Conservation (phyloP, 495 filamentous ascomycete genomes). For the Diplogelasinospora grovesii region DNA sequence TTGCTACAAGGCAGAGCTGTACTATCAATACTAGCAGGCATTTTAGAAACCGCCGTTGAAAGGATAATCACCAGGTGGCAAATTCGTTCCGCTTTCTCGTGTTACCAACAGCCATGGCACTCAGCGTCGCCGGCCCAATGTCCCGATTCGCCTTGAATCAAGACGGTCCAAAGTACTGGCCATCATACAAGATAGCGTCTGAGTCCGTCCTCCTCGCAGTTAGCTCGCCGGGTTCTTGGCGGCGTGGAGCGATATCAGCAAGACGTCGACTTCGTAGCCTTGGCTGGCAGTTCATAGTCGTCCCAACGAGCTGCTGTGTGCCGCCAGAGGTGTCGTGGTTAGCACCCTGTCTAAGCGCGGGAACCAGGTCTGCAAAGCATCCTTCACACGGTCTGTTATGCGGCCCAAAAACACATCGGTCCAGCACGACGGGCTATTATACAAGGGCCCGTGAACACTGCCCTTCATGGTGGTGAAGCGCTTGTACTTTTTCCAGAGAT, state of each 20-base stretch:
- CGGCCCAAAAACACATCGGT: constrained; percentile 21
- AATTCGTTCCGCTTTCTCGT: no score
- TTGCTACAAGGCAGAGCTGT: no score
- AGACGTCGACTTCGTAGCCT: constrained; percentile 27
- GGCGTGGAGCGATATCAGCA: constrained; percentile 23
- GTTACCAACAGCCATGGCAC: no score
- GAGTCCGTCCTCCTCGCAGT: constrained; percentile 1
- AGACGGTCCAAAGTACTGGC: constrained; percentile 22
- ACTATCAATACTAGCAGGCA: no score
- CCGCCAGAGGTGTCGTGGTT: no score
- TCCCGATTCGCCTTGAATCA: constrained; percentile 22
- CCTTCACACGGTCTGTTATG: constrained; percentile 26
- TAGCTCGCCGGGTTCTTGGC: no score
- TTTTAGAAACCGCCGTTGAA: no score
- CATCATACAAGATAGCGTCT: constrained; percentile 11
- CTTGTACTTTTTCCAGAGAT: constrained; percentile 24
- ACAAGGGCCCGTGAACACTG: constrained; percentile 29
- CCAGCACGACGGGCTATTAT: constrained; percentile 25
- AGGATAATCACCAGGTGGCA: no score
- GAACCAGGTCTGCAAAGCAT: no score
- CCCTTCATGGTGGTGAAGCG: constrained; percentile 29
- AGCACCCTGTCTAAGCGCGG: no score
- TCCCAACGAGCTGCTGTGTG: constrained; percentile 25
- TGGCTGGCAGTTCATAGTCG: constrained; percentile 24
- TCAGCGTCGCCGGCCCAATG: no score